These are phyloP conservation scores for Galium porrigens DNA, from an alignment of 305 asterid species.

Conservation along the genomic window DNA sequence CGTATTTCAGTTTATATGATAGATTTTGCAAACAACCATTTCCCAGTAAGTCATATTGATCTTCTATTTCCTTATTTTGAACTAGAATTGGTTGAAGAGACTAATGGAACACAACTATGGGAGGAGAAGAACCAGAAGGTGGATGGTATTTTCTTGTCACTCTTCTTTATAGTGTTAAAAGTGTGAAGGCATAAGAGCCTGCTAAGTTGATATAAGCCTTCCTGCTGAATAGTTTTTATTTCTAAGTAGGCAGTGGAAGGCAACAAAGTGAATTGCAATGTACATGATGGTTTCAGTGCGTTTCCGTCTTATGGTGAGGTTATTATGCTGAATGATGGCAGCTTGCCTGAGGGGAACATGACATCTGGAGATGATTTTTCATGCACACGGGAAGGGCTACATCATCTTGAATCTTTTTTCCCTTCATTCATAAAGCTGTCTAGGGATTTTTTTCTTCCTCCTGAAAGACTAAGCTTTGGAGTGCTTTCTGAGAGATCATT, in stretches of 20 bases:
- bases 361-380: slow-evolving; percentile 31
- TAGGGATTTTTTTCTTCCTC: slow-evolving; percentile 68
- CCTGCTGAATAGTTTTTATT: slow-evolving; percentile 9
- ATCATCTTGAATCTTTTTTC: slow-evolving; percentile 43
- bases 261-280: slow-evolving; percentile 39
- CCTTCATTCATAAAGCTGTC: slow-evolving; percentile 40
- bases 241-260: slow-evolving; percentile 35
- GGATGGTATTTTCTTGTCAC: slow-evolving; percentile 44
- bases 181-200: slow-evolving; percentile 9
- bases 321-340: slow-evolving; percentile 33
- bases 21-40: slow-evolving; percentile 12
- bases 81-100: slow-evolving; percentile 31
- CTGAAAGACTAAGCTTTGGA: slow-evolving; percentile 60
- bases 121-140: slow-evolving; percentile 64
- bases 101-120: slow-evolving; percentile 37
- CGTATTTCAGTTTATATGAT: background rate
- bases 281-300: slow-evolving; percentile 28
- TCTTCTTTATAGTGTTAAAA: slow-evolving; percentile 14
- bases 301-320: slow-evolving; percentile 37
- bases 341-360: slow-evolving; percentile 26
- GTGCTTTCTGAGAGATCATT: slow-evolving; percentile 52
- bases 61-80: slow-evolving; percentile 22
- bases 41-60: slow-evolving; percentile 19
- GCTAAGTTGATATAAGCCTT: slow-evolving; percentile 15
- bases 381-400: slow-evolving; percentile 47